Conservation (phyloP, 768 basidiomycete genomes). For the Chalciporus pseudorubinellus region DNA sequence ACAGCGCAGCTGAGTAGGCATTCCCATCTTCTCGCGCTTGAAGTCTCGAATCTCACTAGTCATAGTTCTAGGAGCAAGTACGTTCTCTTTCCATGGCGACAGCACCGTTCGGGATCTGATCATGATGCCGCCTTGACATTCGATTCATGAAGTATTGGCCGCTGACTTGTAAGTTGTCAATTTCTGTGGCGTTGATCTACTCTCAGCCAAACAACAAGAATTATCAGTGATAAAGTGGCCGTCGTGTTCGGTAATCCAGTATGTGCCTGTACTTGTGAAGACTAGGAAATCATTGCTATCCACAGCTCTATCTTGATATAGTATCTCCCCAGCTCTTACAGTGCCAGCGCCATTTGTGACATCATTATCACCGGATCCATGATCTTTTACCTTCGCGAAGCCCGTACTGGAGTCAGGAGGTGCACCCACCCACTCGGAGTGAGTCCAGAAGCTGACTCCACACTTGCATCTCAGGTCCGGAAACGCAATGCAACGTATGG, state of each 20-base stretch:
- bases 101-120: not conserved
- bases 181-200: not conserved
- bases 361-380: slow-evolving; percentile 2
- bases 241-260: not conserved
- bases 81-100: not conserved
- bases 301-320: not conserved
- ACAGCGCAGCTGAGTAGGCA: not conserved
- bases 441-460: too few relatives aligned
- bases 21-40: too few relatives aligned
- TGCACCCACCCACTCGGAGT: not conserved
- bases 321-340: not conserved
- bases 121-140: too few relatives aligned
- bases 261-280: too few relatives aligned
- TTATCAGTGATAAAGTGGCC: not conserved
- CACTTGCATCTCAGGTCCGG: not conserved
- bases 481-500: not conserved
- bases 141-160: not conserved
- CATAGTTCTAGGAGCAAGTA: not conserved
- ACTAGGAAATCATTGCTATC: too few relatives aligned
- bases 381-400: slow-evolving; percentile 6
- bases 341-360: not conserved
- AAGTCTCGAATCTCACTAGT: not conserved
- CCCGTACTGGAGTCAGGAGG: slow-evolving; percentile 4
- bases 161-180: not conserved
- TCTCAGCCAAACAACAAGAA: not conserved